Evolutionary conservation across 495 filamentous ascomycete species (phyloP), one percentile per base, ranked within the genome.

Genomic region (Cenococcum geophilum): DNA sequence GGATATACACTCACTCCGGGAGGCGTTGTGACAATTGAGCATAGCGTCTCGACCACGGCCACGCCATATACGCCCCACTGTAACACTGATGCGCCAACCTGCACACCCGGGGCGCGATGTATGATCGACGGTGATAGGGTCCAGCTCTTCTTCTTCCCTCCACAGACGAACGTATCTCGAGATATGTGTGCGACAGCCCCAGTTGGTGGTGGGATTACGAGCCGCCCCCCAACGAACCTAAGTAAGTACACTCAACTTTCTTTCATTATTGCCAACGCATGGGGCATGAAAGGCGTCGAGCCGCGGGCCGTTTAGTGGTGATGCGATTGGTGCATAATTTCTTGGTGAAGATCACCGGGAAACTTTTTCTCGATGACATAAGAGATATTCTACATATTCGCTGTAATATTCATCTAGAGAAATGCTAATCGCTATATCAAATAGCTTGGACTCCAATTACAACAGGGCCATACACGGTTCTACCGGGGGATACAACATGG

Each of bases 151-250:
- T 63, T 55, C 23, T 63, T 63, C 48, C 61, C 61, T 16, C 32
- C 56, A 18, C 43, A 51, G 34, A 59, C 61, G 21, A 63, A 63
- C 23, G 61, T 35, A 1, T 43, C 48, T 23, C 18, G 61, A 36
- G 56, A 63, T 27, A 59, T 63, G 55, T 63, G 61, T 37, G 61
- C 61, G 10, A 63, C 55, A n/a, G 50, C 55, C 1, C 61, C 61
- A 4, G 20, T 55, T 6, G 61, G 49, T 14, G 27, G 27, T 20
- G 60, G 45, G 8, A 23, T 63, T 8, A 52, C 36, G 9, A 58
- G 34, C 12, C 43, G 55, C 20, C 60, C 60, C 25, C 54, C 54
- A 8, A 62, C 60, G 11, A 63, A 63, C 23, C 51, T 53, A 18
- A 63, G 49, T 52, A 27, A 52, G 49, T 27, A 6, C 1, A 16